A percentile compares a stretch with the other conserved stretches of the same genome.
Evolutionary conservation across 768 basidiomycete genomes (phyloP).

Genomic region (Amanita exitialis): DNA sequence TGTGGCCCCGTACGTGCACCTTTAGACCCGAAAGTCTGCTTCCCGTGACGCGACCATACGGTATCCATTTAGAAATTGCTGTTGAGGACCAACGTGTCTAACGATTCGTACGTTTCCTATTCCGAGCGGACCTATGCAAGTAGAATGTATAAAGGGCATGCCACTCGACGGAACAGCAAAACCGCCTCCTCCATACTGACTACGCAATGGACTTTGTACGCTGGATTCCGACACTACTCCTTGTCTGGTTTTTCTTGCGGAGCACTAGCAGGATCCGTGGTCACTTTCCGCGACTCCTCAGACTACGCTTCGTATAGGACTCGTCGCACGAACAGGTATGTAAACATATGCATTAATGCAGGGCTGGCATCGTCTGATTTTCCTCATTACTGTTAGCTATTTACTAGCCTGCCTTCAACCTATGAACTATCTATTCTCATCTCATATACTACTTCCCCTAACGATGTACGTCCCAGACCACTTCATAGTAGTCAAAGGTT

Average conservation of each 20-base stretch:
- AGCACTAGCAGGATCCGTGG: constrained; percentile 3
- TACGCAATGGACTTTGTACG: neutral
- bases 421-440: too few species aligned
- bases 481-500: neutral
- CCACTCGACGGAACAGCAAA: neutral
- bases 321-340: neutral
- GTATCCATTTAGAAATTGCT: neutral
- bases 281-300: constrained; percentile 7
- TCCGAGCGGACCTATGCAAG: neutral
- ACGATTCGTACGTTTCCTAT: neutral
- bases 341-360: too few species aligned
- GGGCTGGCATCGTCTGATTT: too few species aligned
- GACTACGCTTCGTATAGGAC: constrained; percentile 10
- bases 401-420: too few species aligned
- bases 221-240: constrained; percentile 6
- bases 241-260: constrained; percentile 6
- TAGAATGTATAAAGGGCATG: neutral
- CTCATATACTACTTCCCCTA: neutral
- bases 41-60: neutral
- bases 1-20: too few species aligned
- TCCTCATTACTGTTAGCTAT: too few species aligned
- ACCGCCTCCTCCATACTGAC: neutral
- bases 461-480: neutral
- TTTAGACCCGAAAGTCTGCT: too few species aligned
- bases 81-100: neutral